Evolutionary conservation across 2,329 filamentous ascomycete genomes (phyloP), one percentile per base, ranked within the genome.

Genomic region (Ophiosphaerella herpotricha): DNA sequence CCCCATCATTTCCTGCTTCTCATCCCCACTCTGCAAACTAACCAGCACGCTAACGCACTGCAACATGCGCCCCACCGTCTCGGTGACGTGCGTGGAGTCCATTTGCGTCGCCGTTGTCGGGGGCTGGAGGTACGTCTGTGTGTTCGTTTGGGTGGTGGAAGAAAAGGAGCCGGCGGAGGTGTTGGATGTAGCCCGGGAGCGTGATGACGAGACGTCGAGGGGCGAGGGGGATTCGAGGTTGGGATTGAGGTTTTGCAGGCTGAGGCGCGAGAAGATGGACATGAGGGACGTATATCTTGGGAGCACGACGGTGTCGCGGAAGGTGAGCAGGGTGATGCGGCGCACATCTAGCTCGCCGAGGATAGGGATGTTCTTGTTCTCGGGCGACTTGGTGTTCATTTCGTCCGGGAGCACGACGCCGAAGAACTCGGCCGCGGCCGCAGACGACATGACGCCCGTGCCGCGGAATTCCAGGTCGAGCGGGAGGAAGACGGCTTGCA

Each of bases 11-110:
- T 82, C 82, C 68, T 93, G 90, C 1, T 84, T 82, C 33, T 88
- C 85, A 57, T 95, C 90, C 8, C 83, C 83, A 1, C 81, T 85
- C 65, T 85, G 87, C 11, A 96, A 83, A 54, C 86, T 87, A 3
- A 90, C 89, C 18, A 99, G 79, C 7, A 99, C 91, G 70, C 88
- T 93, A 74, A 97, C 88, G 73, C 94, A 99, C 77, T 99, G 94
- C 56, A 99, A 79, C 90, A 99, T 96, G 43, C 93, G 82, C 0
- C 91, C 94, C 1, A 97, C 92, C 61, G 93, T 96, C 61, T 97
- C 92, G 0, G 94, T 96, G 46, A 97, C 85, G 67, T 94, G 85
- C 68, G 90, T 88, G 76, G 66, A 85, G 44, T 74, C 70, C 71
- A 75, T 74, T 21, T 21, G 18, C 18, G 18, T 21, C 18, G 18